Base-by-base conservation (phyloP, 495 filamentous ascomycete genomes). In the Tuber magnatum region DNA sequence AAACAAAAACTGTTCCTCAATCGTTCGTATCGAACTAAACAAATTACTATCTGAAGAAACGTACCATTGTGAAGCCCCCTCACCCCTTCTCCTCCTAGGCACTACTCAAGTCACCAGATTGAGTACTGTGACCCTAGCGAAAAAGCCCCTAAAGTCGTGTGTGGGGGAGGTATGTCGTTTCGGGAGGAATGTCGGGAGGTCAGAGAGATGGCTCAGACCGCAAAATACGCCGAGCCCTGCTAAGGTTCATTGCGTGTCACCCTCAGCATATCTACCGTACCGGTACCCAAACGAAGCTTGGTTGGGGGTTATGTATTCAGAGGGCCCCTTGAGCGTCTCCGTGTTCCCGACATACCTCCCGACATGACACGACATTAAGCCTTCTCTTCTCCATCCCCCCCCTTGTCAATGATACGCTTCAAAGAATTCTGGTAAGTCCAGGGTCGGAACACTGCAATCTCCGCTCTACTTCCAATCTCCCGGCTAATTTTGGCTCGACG, bases 401-500 rank as follows among this genome's bases (percentile, higher is more conserved):
- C 51, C 28, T 74, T 56, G 28, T 72, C 77, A 22, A 69, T 28
- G 56, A 69, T 72, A 32, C 35, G 28, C 51, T 74, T 74, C 12
- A 38, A 22, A n/a, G 16, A 32, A 42, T 18, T 16, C 24, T 22
- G 22, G 20, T 43, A 20, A 46, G 42, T n/a, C 77, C 6, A 7
- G 75, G 69, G 46, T 78, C 76, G 32, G 75, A 79, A 38, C 70
- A 69, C 44, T 75, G 72, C 24, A 78, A 51, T 18, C 43, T 72
- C 39, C 48, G 69, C 28, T 86, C 85, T 35, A 93, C 85, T 6
- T 6, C 91, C 91, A 76, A 94, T 88, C 81, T 92, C 90, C 71
- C 85, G 84, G 82, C 92, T 91, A 82, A 94, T 92, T 78, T 90
- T 89, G 44, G 87, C 88, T 86, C 92, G 92, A 42, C 90, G 86